A percentile compares a stretch with the other conserved stretches of the same genome.
Evolutionary conservation across 129 eudicot species (phyloP).

Genomic region (Silybum marianum): DNA sequence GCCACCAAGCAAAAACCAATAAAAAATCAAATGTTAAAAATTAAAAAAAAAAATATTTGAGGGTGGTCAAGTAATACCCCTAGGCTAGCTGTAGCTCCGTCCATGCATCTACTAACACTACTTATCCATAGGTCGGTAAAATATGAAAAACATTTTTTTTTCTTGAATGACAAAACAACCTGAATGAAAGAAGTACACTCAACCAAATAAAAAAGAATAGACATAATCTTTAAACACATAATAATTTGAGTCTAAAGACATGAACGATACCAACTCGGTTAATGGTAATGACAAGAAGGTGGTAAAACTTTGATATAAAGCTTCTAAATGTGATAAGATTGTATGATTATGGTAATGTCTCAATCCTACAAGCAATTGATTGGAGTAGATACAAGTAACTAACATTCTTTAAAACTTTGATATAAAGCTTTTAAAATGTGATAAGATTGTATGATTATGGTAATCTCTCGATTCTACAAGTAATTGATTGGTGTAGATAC

Average conservation of each 20-base stretch:
- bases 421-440: conserved; percentile 4
- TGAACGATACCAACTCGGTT: background rate
- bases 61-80: no score
- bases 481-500: conserved; percentile 28
- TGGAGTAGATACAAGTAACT: conserved; percentile 36
- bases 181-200: background rate
- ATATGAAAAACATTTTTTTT: background rate
- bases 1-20: no score
- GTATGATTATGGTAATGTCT: conserved; percentile 18
- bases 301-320: conserved; percentile 10
- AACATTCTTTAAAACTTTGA: conserved; percentile 1
- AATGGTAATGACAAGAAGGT: background rate
- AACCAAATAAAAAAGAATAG: background rate
- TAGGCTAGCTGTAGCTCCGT: no score
- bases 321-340: conserved; percentile 13
- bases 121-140: background rate
- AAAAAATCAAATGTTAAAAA: no score
- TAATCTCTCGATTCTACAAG: conserved; percentile 8
- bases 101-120: background rate
- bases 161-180: background rate
- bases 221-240: no score
- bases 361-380: conserved; percentile 7
- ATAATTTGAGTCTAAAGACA: conserved; percentile 10
- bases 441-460: conserved; percentile 20
- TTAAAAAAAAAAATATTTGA: no score